A percentile compares a stretch with the other conserved stretches of the same genome.
Conservation (phyloP, 176 grass and related monocot species). For the Phoenix dactylifera region DNA sequence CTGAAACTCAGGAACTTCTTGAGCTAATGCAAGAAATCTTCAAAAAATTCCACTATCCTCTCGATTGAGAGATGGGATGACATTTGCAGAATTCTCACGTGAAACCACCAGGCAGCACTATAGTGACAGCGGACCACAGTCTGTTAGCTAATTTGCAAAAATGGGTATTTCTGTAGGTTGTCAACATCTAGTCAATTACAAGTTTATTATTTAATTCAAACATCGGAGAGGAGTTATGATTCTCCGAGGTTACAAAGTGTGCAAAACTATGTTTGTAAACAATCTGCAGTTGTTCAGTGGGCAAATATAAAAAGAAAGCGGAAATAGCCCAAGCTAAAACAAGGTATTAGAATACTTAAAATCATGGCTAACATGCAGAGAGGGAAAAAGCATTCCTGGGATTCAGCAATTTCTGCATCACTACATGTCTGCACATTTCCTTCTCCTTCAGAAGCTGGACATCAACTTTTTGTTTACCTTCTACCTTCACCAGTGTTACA, state of each 20-base stretch:
- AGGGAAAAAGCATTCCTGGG: too few relatives aligned
- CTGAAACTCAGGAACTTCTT: not conserved
- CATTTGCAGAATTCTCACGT: conserved; percentile 77
- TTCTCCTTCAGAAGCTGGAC: too few relatives aligned
- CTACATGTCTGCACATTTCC: too few relatives aligned
- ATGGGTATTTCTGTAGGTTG: too few relatives aligned
- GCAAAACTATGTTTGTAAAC: not conserved
- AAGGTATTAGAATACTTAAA: not conserved
- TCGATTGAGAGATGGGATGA: conserved; percentile 74
- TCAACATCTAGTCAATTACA: not conserved
- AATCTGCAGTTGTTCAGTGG: not conserved
- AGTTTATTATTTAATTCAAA: not conserved
- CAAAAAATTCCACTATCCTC: conserved; percentile 45
- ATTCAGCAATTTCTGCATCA: too few relatives aligned
- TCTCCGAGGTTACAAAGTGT: not conserved
- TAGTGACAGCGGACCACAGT: conserved; percentile 53
- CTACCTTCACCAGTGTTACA: too few relatives aligned
- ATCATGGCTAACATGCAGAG: not conserved
- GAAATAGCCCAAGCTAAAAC: conserved; percentile 1
- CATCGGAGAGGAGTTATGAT: not conserved
- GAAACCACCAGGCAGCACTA: conserved; percentile 88
- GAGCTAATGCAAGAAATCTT: conserved; percentile 37
- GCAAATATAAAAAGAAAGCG: not conserved
- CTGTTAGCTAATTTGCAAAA: not conserved
- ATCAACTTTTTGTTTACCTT: too few relatives aligned